phyloP scores from a whole-genome alignment of 805 yeast species.

The Metschnikowia borealis region DNA sequence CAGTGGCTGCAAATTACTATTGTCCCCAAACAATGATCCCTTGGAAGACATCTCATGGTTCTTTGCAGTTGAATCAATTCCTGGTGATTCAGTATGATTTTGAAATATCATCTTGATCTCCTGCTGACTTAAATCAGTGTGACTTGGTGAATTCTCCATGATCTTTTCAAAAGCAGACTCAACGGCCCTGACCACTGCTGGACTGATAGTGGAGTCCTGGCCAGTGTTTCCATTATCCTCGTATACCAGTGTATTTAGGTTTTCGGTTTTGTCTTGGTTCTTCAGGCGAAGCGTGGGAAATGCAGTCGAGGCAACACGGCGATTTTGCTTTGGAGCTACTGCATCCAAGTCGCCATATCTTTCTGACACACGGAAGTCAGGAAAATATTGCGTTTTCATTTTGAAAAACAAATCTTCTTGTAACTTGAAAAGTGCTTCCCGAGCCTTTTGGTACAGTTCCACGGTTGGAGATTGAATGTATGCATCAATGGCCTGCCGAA shows the following conservation, averaged over 20 bases:
- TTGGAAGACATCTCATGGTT: slow-evolving; percentile 3
- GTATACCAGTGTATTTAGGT: background rate
- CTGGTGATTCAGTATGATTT: slow-evolving; percentile 1
- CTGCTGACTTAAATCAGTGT: slow-evolving; percentile 3
- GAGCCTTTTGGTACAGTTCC: slow-evolving; percentile 46
- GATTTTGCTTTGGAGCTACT: background rate
- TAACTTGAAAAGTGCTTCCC: slow-evolving; percentile 54
- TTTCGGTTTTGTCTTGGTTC: background rate
- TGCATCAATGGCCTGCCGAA: slow-evolving; percentile 3
- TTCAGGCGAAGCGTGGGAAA: slow-evolving; percentile 5
- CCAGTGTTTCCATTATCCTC: background rate
- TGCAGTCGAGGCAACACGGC: slow-evolving; percentile 8
- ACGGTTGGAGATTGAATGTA: slow-evolving; percentile 11
- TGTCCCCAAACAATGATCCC: slow-evolving; percentile 10
- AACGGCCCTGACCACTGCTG: slow-evolving; percentile 53
- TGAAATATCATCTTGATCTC: background rate
- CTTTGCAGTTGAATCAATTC: background rate
- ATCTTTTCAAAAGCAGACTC: slow-evolving; percentile 66
- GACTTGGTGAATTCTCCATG: slow-evolving; percentile 29
- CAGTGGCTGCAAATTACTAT: slow-evolving; percentile 5
- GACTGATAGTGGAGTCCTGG: slow-evolving; percentile 27
- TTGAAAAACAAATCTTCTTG: slow-evolving; percentile 52
- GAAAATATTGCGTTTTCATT: slow-evolving; percentile 51
- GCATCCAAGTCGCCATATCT: slow-evolving; percentile 14
- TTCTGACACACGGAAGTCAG: slow-evolving; percentile 57